These are phyloP conservation scores for Gastrolobium bilobum DNA, from an alignment of 306 rosid species.

Conservation along the genomic window DNA sequence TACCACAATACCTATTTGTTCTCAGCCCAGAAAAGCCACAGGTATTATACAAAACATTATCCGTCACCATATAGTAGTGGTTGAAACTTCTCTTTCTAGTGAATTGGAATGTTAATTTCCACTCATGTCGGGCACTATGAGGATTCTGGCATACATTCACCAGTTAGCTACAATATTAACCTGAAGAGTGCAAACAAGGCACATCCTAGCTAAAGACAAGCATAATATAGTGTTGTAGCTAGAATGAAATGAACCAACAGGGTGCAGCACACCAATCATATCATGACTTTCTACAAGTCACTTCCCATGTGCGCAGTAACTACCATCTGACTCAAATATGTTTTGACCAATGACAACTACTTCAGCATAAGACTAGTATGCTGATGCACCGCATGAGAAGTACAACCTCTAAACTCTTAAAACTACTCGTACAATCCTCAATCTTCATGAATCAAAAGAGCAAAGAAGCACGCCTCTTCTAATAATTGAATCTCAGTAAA, in stretches of 20 bases:
- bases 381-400: neutral
- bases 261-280: conserved; percentile 10
- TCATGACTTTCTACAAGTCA: conserved; percentile 7
- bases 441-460: neutral
- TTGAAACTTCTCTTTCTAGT: neutral
- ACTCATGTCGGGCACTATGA: conserved; percentile 40
- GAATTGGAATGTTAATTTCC: conserved; percentile 14
- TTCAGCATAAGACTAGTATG: conserved; percentile 13
- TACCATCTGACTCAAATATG: neutral
- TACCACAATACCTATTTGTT: too few relatives aligned
- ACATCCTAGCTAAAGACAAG: neutral
- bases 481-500: too few relatives aligned
- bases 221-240: neutral
- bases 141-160: neutral
- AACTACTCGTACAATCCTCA: neutral
- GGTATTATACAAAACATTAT: neutral
- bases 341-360: neutral
- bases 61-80: neutral
- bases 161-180: neutral
- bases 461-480: conserved; percentile 13
- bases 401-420: neutral
- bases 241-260: conserved; percentile 35
- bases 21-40: neutral
- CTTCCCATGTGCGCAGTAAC: conserved; percentile 13
- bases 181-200: neutral